Conservation (phyloP, 129 eudicot genomes). For the Gnaphalium uliginosum region DNA sequence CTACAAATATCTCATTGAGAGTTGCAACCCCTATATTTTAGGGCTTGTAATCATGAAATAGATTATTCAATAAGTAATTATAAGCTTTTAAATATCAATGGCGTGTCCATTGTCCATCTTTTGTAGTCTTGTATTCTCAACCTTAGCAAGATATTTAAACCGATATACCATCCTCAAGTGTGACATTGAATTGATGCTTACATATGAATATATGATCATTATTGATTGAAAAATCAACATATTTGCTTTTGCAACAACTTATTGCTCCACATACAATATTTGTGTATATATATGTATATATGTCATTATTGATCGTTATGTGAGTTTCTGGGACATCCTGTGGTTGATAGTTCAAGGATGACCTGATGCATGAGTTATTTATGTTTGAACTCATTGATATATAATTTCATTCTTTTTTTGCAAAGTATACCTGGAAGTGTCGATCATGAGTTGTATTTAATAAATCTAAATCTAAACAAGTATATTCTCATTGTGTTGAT, state of each 20-base stretch:
- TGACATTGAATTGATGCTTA: neutral
- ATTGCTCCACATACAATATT: too few relatives aligned
- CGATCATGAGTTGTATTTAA: slow-evolving; percentile 6
- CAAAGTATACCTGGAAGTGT: neutral
- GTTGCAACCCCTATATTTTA: neutral
- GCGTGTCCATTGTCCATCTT: neutral
- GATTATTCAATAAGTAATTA: neutral
- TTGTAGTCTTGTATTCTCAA: neutral
- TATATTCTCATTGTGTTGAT: slow-evolving; percentile 14
- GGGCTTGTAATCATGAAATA: neutral
- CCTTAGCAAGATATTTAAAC: neutral
- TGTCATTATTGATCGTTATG: neutral
- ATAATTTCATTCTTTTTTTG: neutral
- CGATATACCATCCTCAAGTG: neutral
- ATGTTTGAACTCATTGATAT: slow-evolving; percentile 8
- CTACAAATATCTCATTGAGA: neutral
- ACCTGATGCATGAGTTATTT: neutral
- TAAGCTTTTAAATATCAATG: neutral
- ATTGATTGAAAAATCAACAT: neutral
- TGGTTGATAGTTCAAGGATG: neutral
- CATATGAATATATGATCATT: too few relatives aligned
- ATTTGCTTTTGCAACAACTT: neutral
- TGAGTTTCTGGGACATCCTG: neutral
- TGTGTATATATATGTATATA: too few relatives aligned
- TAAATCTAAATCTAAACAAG: too few relatives aligned